Evolutionary conservation across 306 rosid species (phyloP), one percentile per base, ranked within the genome.

Genomic region (Glycine latifolia): DNA sequence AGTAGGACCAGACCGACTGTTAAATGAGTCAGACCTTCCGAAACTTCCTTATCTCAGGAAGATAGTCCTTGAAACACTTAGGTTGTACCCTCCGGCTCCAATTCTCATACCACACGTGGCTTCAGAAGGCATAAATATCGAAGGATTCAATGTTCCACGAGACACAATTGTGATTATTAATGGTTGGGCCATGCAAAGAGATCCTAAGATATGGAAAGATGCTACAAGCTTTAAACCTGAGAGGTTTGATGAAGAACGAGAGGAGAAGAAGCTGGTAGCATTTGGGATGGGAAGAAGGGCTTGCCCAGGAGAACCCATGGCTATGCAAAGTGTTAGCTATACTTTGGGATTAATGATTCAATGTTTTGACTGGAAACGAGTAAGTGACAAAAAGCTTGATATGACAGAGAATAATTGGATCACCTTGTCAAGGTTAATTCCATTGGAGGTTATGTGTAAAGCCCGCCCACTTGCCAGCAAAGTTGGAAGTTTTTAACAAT

Each of bases 351-450:
- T 50, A n/a, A 5, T 77, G 73, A 15, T 77, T 35, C 81, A 77
- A 47, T 62, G 81, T 4, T 77, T 77, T 77, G 81, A 77, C 8
- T 77, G 73, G 81, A 77, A 77, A 10, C 16, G 81, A 8, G 63
- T 8, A 1, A 50, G 16, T 10, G 73, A 63, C 6, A 49, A 77
- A 35, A 35, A 77, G 5, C 48, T 77, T 49, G 73, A 62, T 10
- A 62, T 77, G 81, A 49, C 12, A 0, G 73, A 77, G 52, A 56
- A 7, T 2, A 63, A 49, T 10, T 56, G 73, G n/a, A 9, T 77
- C 2, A 63, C 73, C 16, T 35, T 77, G 73, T 55, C 81, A 1
- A 62, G 16, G 62, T 1, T 8, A 3, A 33, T 35, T 77, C 81
- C 81, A 3, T 50, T 77, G 1, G 3, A 9, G 39, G 81, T 50